Conservation (phyloP, 371 early-diverging fungal species). For the Coemansia sp. region DNA sequence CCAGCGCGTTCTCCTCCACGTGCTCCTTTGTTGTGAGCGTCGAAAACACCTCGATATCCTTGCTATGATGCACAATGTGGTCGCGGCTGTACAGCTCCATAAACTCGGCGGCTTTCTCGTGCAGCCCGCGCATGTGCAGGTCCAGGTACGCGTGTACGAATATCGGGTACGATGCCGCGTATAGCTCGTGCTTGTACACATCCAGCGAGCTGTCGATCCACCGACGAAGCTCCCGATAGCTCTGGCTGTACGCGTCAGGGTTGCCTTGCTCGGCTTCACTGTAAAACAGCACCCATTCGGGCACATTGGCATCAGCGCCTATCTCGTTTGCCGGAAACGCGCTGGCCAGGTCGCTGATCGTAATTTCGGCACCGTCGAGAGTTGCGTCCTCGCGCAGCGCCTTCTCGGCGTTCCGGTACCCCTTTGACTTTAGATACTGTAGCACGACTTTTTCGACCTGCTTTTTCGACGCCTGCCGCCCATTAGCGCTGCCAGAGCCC, state of each 20-base stretch:
- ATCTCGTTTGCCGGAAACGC: constrained; percentile 49
- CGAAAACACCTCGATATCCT: constrained; percentile 65
- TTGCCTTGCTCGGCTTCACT: constrained; percentile 74
- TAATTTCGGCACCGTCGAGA: constrained; percentile 52
- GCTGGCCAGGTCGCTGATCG: constrained; percentile 51
- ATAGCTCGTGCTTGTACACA: constrained; percentile 88
- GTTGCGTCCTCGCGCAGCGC: constrained; percentile 52
- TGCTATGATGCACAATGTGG: constrained; percentile 72
- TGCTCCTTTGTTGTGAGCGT: constrained; percentile 75
- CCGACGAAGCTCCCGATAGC: constrained; percentile 76
- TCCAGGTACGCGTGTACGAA: constrained; percentile 96
- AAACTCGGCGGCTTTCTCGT: constrained; percentile 79
- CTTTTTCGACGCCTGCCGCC: constrained; percentile 36
- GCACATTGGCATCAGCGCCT: constrained; percentile 53
- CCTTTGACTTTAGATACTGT: constrained; percentile 59
- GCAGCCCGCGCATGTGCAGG: constrained; percentile 58
- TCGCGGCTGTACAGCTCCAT: constrained; percentile 74
- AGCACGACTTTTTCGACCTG: constrained; percentile 59
- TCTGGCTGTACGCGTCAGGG: constrained; percentile 72
- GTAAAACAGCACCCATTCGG: constrained; percentile 66
- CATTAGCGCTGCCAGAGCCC: neutral
- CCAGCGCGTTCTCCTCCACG: constrained; percentile 78
- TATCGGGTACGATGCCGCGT: constrained; percentile 86
- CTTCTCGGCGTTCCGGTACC: constrained; percentile 57
- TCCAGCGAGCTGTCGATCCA: constrained; percentile 98